Percentiles rank a stretch among this genome's conserved stretches.
phyloP scores from a whole-genome alignment of 2,329 filamentous ascomycete species.

The Colletotrichum liriopes region DNA sequence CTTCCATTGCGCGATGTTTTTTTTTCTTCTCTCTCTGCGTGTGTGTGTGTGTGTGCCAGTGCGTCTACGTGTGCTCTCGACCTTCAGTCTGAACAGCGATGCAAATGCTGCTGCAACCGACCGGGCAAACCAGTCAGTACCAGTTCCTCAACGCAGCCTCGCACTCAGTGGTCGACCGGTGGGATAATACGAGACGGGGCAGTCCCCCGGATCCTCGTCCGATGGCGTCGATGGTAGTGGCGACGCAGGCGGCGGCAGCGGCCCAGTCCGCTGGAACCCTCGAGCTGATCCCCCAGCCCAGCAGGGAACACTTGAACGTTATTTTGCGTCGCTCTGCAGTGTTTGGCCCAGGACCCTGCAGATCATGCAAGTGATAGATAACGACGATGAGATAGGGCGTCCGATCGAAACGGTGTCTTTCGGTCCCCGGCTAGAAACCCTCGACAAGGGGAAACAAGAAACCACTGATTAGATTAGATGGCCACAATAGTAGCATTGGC shows the following conservation, averaged over 20 bases:
- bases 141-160: not conserved
- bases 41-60: not conserved
- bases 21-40: not conserved
- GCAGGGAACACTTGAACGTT: slow-evolving; percentile 40
- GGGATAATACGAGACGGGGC: slow-evolving; percentile 1
- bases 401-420: slow-evolving; percentile 10
- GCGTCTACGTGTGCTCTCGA: not conserved
- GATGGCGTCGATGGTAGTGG: slow-evolving; percentile 29
- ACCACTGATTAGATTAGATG: slow-evolving; percentile 15
- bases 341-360: slow-evolving; percentile 38
- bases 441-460: slow-evolving; percentile 4
- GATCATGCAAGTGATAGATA: slow-evolving; percentile 43
- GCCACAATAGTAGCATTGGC: not conserved
- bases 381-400: slow-evolving; percentile 18
- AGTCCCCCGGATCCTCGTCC: slow-evolving; percentile 30
- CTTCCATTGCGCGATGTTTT: slow-evolving; percentile 26
- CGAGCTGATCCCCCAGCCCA: slow-evolving; percentile 39
- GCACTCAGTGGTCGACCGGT: not conserved
- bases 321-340: slow-evolving; percentile 31
- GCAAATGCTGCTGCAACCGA: not conserved
- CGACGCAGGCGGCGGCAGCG: slow-evolving; percentile 27
- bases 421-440: slow-evolving; percentile 16
- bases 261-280: slow-evolving; percentile 41
- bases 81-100: not conserved
- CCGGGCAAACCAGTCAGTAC: not conserved